Base-by-base conservation (phyloP, 164 flowering plant genomes). In the Vitis rotundifolia region DNA sequence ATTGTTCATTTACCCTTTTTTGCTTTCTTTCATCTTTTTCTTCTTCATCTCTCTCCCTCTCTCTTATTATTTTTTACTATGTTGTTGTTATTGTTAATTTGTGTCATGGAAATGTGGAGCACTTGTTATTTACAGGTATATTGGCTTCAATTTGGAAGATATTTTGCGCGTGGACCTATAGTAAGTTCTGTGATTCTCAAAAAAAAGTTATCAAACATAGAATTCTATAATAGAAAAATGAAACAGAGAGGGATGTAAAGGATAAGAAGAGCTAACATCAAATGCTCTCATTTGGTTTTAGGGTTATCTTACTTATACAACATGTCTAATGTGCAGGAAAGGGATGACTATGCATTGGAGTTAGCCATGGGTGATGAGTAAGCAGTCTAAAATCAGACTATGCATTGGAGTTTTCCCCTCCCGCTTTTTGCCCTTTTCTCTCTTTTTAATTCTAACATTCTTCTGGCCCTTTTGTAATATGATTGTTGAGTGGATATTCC, bases 141-240 rank as follows among this genome's bases (percentile, higher is more conserved):
- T 73, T 94, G 98, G 98, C 97, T 94, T 74, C 98, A 94, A 72
- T 94, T 94, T 78, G 98, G 98, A 72, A 86, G 98, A 87, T 92
- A 92, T 83, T 94, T 94, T 81, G 98, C 97, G 3, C 86, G 91
- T 65, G 97, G 98, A 56, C 97, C 97, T 29, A 74, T 94, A 73
- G 98, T 92, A 87, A 88, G 97, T 78, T 29, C 67, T 44, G 15
- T 55, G 44, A 14, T 58, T 61, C 51, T 58, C 15, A 59, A 58
- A 48, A 59, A 61, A 48, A 59, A 37, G 14, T 47, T 3, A 11
- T 68, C 49, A 56, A 58, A 29, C 54, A 48, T 51, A 37, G 44
- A 37, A 37, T 37, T 37, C 44, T 37, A 37, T 3, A 5, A 3
- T 37, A 37, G 26, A 37, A 37, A 37, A 37, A 37, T 37, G 5